Evolutionary conservation across 192 early-diverging fungal species (phyloP).

Genomic region (Coemansia sp.): DNA sequence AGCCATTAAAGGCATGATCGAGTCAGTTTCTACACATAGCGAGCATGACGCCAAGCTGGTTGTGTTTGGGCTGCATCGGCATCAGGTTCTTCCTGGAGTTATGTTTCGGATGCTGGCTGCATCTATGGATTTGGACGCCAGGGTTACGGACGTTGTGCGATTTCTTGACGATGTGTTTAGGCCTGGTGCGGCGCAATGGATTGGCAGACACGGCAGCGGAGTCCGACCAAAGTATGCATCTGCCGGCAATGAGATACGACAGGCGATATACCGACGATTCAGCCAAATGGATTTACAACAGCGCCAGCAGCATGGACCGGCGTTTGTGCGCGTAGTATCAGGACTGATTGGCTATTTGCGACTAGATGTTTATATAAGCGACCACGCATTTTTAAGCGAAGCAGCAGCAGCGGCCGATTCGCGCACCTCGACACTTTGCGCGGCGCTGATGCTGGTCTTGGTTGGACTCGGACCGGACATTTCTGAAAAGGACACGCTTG

Average conservation of each 20-base stretch:
- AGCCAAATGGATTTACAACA: background rate
- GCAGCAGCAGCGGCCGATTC: conserved; percentile 2
- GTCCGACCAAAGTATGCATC: conserved; percentile 25
- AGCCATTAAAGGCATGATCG: conserved; percentile 25
- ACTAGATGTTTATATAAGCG: conserved; percentile 18
- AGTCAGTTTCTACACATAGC: conserved; percentile 1
- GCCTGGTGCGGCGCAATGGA: conserved; percentile 27
- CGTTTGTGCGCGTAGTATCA: conserved; percentile 23
- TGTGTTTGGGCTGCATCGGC: conserved; percentile 15
- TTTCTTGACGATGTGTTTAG: conserved; percentile 21
- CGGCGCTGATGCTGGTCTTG: conserved; percentile 28
- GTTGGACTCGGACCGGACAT: conserved; percentile 27
- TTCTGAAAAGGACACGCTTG: conserved; percentile 12
- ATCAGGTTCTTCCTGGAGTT: conserved; percentile 30
- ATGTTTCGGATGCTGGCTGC: conserved; percentile 28
- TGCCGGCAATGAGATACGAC: conserved; percentile 24
- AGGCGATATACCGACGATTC: conserved; percentile 17
- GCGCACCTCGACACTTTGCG: conserved; percentile 8
- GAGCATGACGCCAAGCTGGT: conserved; percentile 8
- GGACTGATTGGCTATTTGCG: conserved; percentile 37
- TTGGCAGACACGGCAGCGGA: conserved; percentile 12
- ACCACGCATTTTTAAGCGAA: conserved; percentile 10
- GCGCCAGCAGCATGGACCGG: conserved; percentile 9
- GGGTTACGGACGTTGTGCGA: conserved; percentile 10
- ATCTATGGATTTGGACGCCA: background rate